Evolutionary conservation across 352 stramenopile species (phyloP).

Genomic region (Pythium oligandrum): DNA sequence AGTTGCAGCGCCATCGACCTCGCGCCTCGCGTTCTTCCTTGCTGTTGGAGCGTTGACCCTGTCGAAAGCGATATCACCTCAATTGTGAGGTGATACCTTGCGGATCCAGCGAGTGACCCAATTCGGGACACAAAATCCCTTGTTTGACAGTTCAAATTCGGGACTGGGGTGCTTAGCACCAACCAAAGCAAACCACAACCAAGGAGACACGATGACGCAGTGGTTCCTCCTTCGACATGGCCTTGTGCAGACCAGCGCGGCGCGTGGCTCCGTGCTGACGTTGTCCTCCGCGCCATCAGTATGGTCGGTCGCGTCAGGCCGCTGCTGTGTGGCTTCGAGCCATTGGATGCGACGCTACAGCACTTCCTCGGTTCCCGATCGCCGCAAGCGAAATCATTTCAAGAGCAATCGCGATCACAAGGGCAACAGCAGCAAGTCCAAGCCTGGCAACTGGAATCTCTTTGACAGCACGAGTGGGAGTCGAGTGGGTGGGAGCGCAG

Average conservation of each 20-base stretch:
- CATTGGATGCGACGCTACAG: conserved; percentile 23
- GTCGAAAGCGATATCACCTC: conserved; percentile 15
- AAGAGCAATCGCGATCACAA: conserved; percentile 42
- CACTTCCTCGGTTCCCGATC: conserved; percentile 34
- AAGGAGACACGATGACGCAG: conserved; percentile 16
- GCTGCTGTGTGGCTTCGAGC: neutral
- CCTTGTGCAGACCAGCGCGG: conserved; percentile 5
- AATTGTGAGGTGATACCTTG: conserved; percentile 1
- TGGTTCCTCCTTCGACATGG: conserved; percentile 20
- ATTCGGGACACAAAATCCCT: conserved; percentile 2
- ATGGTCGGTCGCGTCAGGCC: neutral
- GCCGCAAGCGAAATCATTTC: conserved; percentile 48
- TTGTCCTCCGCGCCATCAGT: neutral
- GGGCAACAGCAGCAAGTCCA: conserved; percentile 7
- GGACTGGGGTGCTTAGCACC: neutral
- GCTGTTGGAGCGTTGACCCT: conserved; percentile 7
- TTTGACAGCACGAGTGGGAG: conserved; percentile 13
- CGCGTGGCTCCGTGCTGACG: too few relatives aligned
- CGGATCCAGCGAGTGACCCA: too few relatives aligned
- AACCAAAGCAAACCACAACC: conserved; percentile 16
- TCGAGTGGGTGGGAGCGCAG: conserved; percentile 5
- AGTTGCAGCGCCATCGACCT: conserved; percentile 12
- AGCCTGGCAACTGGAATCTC: conserved; percentile 25
- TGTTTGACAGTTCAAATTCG: neutral
- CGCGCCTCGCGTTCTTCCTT: conserved; percentile 3